These are phyloP conservation scores for Sungouiozyma intestinalis DNA, from an alignment of 805 yeast species.

Conservation along the genomic window DNA sequence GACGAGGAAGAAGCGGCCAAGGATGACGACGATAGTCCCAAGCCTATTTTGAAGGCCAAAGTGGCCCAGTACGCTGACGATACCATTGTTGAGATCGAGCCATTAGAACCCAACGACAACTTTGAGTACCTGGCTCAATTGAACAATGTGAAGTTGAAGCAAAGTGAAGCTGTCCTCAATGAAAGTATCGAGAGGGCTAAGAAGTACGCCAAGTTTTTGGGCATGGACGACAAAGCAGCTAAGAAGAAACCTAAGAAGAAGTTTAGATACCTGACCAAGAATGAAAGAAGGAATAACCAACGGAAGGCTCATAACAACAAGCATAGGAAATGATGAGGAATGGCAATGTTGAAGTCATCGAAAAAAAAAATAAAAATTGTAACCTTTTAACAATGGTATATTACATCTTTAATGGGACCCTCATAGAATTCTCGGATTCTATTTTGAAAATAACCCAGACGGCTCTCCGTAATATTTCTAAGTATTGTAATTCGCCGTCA, in stretches of 20 bases:
- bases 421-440: constrained; percentile 54
- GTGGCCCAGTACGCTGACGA: constrained; percentile 28
- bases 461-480: constrained; percentile 79
- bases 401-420: constrained; percentile 2
- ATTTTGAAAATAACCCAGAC: constrained; percentile 80
- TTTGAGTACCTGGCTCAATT: constrained; percentile 54
- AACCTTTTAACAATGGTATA: background rate
- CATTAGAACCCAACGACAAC: constrained; percentile 36
- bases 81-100: constrained; percentile 39
- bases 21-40: constrained; percentile 12
- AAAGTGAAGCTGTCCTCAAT: constrained; percentile 59
- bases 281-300: constrained; percentile 58
- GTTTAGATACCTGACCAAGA: constrained; percentile 77
- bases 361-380: too few species aligned
- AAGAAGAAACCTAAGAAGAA: constrained; percentile 44
- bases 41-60: constrained; percentile 27
- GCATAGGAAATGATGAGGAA: constrained; percentile 18
- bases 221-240: constrained; percentile 36
- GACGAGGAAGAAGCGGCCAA: constrained; percentile 17
- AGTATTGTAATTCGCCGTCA: constrained; percentile 41
- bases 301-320: constrained; percentile 34
- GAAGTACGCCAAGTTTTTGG: constrained; percentile 64
- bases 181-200: constrained; percentile 70
- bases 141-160: constrained; percentile 61
- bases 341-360: too few species aligned